Evolutionary conservation across 2,329 filamentous ascomycete species (phyloP).

Genomic region (Trichoderma guizhouense): DNA sequence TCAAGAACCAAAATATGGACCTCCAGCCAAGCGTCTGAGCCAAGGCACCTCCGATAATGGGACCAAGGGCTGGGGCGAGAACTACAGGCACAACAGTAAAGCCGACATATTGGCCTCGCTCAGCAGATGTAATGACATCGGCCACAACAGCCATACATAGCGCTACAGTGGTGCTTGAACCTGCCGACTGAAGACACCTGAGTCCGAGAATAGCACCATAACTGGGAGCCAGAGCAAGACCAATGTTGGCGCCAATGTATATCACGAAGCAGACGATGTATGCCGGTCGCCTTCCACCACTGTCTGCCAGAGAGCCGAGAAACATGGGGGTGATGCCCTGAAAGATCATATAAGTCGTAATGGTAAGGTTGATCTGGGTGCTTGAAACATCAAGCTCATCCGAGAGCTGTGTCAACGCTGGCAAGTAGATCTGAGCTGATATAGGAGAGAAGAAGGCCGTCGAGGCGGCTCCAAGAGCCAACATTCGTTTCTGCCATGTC

Average conservation of each 20-base stretch:
- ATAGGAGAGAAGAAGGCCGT: conserved; percentile 46
- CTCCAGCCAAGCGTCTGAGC: conserved; percentile 57
- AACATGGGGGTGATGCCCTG: conserved; percentile 59
- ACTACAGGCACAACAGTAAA: conserved; percentile 48
- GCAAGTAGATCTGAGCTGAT: conserved; percentile 52
- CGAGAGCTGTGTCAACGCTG: conserved; percentile 48
- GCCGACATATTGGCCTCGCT: conserved; percentile 59
- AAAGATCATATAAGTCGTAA: conserved; percentile 57
- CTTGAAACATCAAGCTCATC: conserved; percentile 43
- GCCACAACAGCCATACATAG: conserved; percentile 57
- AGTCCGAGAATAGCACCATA: conserved; percentile 52
- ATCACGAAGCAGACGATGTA: conserved; percentile 52
- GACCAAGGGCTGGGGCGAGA: conserved; percentile 48
- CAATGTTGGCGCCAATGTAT: conserved; percentile 53
- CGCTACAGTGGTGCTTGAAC: conserved; percentile 57
- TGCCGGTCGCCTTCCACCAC: conserved; percentile 50
- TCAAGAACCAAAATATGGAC: conserved; percentile 60
- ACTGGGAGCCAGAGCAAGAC: conserved; percentile 47
- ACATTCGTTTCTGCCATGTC: conserved; percentile 38
- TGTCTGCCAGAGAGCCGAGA: conserved; percentile 54
- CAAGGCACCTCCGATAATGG: conserved; percentile 58
- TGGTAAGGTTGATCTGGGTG: conserved; percentile 46
- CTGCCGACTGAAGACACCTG: conserved; percentile 55
- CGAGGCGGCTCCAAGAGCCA: conserved; percentile 39
- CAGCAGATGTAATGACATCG: conserved; percentile 59